Conservation (phyloP, 176 grass and related monocot species). For the Stipa capillata region DNA sequence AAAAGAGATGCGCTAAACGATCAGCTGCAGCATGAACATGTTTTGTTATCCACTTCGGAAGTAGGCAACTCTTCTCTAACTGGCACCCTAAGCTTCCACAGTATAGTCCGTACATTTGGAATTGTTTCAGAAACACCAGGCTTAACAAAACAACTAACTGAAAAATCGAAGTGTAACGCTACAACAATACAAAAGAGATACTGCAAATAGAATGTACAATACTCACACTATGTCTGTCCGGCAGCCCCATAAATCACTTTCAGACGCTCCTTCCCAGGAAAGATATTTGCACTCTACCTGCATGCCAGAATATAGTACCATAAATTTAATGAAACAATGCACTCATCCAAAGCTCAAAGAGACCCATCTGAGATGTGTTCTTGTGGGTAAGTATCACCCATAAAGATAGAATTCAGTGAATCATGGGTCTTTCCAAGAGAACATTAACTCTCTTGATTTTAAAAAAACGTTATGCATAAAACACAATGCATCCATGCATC, state of each 20-base stretch:
- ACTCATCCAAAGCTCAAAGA: background rate
- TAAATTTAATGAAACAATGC: background rate
- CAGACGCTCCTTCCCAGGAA: slow-evolving; percentile 75
- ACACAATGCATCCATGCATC: background rate
- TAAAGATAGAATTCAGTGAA: background rate
- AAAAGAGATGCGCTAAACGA: background rate
- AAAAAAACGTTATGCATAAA: background rate
- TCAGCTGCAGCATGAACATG: background rate
- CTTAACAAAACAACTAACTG: background rate
- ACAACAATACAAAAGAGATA: background rate
- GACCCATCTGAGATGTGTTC: background rate
- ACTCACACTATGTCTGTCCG: slow-evolving; percentile 67
- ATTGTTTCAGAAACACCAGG: background rate
- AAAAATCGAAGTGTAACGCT: background rate
- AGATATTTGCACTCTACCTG: slow-evolving; percentile 88
- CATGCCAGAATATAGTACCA: background rate
- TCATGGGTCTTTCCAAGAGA: background rate
- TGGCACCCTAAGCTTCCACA: background rate
- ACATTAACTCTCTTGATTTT: background rate
- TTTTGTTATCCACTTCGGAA: background rate
- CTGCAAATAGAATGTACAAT: background rate
- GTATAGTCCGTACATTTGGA: background rate
- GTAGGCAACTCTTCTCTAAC: background rate
- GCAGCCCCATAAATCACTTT: slow-evolving; percentile 37
- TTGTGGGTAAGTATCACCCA: background rate